phyloP scores from a whole-genome alignment of 257 asterid species.

The Ajuga chamaepitys region DNA sequence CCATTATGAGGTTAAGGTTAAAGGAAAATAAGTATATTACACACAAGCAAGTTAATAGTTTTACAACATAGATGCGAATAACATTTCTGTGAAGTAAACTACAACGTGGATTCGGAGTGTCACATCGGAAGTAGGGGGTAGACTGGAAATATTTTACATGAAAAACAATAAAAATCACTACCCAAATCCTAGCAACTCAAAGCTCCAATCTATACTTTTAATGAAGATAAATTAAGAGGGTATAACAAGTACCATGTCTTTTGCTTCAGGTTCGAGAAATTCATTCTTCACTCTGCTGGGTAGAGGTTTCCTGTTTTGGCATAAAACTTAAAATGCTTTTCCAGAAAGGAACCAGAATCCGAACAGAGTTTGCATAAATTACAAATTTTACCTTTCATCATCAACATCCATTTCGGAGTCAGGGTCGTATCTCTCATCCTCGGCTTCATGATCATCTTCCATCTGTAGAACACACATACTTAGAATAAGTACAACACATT shows the following conservation, averaged over 20 bases:
- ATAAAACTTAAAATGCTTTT: conserved; percentile 11
- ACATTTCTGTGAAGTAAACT: not conserved
- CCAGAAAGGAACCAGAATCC: not conserved
- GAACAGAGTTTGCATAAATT: not conserved
- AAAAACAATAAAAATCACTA: not conserved
- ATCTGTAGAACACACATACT: conserved; percentile 22
- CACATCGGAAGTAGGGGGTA: not conserved
- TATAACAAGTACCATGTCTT: conserved; percentile 41
- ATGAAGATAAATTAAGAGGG: not conserved
- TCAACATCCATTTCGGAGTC: conserved; percentile 50
- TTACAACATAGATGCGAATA: not conserved
- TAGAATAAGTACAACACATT: not conserved
- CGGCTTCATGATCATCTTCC: conserved; percentile 43
- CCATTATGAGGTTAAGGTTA: not conserved
- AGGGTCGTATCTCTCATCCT: conserved; percentile 40
- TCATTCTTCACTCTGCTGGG: conserved; percentile 60
- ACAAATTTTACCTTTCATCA: conserved; percentile 31
- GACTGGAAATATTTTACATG: conserved; percentile 1
- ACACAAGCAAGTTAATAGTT: conserved; percentile 2
- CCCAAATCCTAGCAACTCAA: not conserved
- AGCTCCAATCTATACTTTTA: conserved; percentile 1
- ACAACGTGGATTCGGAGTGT: not conserved
- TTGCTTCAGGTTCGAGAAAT: conserved; percentile 57
- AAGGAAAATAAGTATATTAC: not conserved
- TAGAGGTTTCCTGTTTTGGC: conserved; percentile 32